Percentiles rank a stretch among this genome's conserved stretches.
Conservation (phyloP, 495 filamentous ascomycete genomes). For the Penicillium daleae region DNA sequence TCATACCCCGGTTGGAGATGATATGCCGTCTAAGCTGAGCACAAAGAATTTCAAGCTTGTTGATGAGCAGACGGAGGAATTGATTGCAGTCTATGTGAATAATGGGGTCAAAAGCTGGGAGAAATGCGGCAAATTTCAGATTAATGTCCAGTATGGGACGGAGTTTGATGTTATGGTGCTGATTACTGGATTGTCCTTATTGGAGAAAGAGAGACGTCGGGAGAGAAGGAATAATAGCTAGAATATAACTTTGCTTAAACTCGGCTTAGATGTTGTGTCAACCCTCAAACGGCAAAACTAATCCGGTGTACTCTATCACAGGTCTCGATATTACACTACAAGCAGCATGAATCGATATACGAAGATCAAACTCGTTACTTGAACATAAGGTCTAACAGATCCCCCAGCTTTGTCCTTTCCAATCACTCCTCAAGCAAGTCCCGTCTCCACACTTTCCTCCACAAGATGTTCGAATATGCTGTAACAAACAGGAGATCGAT, state of each 20-base stretch:
- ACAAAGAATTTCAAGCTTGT: constrained; percentile 1
- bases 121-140: neutral
- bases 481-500: no score
- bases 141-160: neutral
- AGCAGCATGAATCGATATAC: no score
- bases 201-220: neutral
- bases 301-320: no score
- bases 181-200: neutral
- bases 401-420: no score
- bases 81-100: neutral
- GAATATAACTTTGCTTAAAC: neutral
- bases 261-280: no score
- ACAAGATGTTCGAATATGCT: no score
- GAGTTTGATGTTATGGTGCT: neutral
- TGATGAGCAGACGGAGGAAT: neutral
- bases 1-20: neutral
- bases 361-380: no score
- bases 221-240: constrained; percentile 2
- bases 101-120: neutral
- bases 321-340: no score
- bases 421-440: no score
- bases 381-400: no score
- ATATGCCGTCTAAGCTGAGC: neutral
- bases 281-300: no score
- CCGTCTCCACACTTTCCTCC: no score